These are phyloP conservation scores for Lyophyllum semitale DNA, from an alignment of 768 basidiomycete species.

Conservation along the genomic window DNA sequence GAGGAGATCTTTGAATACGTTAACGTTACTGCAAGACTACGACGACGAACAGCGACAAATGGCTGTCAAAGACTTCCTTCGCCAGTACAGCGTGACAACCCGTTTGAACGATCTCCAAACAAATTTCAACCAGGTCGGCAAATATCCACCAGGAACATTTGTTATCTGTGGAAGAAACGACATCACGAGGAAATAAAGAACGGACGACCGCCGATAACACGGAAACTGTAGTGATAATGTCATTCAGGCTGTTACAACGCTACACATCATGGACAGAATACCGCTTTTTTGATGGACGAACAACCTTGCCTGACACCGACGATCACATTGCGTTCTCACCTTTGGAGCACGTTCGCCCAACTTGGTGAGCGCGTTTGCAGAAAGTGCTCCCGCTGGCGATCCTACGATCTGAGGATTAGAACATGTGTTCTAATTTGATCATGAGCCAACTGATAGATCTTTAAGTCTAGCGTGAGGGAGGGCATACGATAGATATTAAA, in stretches of 20 bases:
- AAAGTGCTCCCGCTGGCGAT: background rate
- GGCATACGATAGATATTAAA: background rate
- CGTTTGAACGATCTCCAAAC: background rate
- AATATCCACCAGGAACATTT: background rate
- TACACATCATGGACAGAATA: background rate
- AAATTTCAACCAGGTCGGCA: background rate
- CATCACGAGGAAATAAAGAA: background rate
- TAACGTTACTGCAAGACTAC: conserved; percentile 1
- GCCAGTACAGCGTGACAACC: background rate
- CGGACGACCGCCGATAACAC: background rate
- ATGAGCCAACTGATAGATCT: background rate
- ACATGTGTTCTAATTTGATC: background rate
- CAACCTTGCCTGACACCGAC: background rate
- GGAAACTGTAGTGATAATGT: background rate
- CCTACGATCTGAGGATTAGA: background rate
- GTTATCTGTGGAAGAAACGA: background rate
- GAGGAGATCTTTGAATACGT: background rate
- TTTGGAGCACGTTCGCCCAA: background rate
- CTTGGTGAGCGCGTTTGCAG: background rate
- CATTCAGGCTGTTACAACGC: background rate
- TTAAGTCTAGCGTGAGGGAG: background rate
- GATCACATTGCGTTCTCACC: background rate
- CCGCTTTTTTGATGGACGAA: background rate
- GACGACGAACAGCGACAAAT: conserved; percentile 4
- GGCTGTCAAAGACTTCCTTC: background rate